Evolutionary conservation across 306 rosid species (phyloP).

Genomic region (Cyamopsis tetragonoloba): DNA sequence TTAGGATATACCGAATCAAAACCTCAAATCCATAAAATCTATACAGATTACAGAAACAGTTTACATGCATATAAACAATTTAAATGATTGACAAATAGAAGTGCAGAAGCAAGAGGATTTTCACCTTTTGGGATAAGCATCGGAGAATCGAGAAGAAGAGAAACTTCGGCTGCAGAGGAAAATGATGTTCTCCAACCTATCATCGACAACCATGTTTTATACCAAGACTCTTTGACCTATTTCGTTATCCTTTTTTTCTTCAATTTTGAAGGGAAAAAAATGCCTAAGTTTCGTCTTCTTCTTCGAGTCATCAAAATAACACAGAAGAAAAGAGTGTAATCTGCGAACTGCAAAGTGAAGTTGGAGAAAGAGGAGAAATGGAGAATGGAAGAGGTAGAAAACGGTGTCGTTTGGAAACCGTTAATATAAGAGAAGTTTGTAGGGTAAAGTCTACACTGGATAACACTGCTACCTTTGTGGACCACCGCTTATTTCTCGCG

Average conservation of each 20-base stretch:
- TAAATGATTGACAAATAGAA: no score
- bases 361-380: background rate
- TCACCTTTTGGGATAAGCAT: constrained; percentile 68
- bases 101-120: background rate
- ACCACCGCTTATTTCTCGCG: no score
- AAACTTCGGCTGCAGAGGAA: constrained; percentile 43
- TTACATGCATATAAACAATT: no score
- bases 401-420: background rate
- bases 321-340: no score
- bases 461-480: no score
- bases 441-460: no score
- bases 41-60: no score
- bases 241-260: no score
- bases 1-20: constrained; percentile 50
- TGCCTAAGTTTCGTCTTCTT: background rate
- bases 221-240: background rate
- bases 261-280: background rate
- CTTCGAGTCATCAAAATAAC: background rate
- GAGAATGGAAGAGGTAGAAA: background rate
- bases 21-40: constrained; percentile 50
- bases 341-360: no score
- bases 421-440: background rate
- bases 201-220: constrained; percentile 53
- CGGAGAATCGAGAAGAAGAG: constrained; percentile 52
- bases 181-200: constrained; percentile 52